These are phyloP conservation scores for Leccinum subgranulosum DNA, from an alignment of 768 basidiomycete genomes.

Conservation along the genomic window DNA sequence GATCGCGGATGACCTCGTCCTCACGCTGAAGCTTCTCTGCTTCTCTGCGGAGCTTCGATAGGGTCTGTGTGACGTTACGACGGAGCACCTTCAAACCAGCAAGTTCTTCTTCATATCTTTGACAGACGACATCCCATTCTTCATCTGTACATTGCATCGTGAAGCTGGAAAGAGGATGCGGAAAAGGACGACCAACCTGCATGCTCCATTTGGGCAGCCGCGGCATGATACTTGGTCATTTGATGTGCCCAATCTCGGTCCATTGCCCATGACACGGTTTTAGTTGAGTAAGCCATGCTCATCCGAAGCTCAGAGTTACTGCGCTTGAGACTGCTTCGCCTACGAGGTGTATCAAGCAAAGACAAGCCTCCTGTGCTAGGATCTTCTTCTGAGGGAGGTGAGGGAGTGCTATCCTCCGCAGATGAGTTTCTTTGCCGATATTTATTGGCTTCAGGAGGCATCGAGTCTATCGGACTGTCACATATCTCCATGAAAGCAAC, in stretches of 20 bases:
- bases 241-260: conserved; percentile 58
- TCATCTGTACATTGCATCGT: conserved; percentile 37
- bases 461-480: conserved; percentile 30
- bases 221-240: conserved; percentile 45
- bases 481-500: conserved; percentile 30
- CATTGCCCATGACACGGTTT: conserved; percentile 77
- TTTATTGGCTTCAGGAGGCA: conserved; percentile 12
- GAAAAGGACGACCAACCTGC: conserved; percentile 30
- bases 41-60: conserved; percentile 38
- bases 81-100: conserved; percentile 55
- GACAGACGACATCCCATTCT: conserved; percentile 58
- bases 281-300: conserved; percentile 49
- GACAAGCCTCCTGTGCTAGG: conserved; percentile 27
- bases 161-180: not conserved
- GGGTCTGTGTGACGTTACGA: conserved; percentile 44
- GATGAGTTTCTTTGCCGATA: conserved; percentile 12
- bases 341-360: conserved; percentile 38
- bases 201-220: conserved; percentile 39
- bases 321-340: conserved; percentile 66
- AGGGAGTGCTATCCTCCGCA: conserved; percentile 21
- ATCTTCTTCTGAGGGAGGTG: conserved; percentile 35
- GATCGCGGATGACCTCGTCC: conserved; percentile 38
- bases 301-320: conserved; percentile 43
- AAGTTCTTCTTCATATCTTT: conserved; percentile 61
- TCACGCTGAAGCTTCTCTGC: conserved; percentile 40